Conservation (phyloP, 148 eudicot genomes). For the Selenicereus undatus region DNA sequence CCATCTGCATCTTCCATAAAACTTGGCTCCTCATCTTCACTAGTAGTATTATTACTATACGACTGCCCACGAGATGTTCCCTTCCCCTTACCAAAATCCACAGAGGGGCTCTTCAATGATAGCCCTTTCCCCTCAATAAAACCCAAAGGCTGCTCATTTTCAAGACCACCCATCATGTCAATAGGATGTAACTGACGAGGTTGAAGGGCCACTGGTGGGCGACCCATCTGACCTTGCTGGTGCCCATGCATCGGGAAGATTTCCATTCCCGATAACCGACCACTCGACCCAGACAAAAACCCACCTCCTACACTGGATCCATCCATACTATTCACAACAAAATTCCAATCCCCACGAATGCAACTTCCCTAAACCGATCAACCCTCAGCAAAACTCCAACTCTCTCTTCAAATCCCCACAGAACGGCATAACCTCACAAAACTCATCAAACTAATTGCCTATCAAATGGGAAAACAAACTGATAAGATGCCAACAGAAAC, state of each 20-base stretch:
- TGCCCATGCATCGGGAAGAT: constrained; percentile 22
- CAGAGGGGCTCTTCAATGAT: constrained; percentile 27
- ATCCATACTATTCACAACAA: constrained; percentile 29
- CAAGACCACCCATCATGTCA: constrained; percentile 29
- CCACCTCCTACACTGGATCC: constrained; percentile 28
- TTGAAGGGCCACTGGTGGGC: constrained; percentile 21
- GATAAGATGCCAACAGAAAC: constrained; percentile 9
- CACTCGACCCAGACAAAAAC: constrained; percentile 41
- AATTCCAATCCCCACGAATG: neutral
- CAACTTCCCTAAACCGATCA: constrained; percentile 9
- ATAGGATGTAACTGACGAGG: constrained; percentile 27
- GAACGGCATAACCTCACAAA: neutral
- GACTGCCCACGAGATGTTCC: constrained; percentile 27
- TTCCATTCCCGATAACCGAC: constrained; percentile 39
- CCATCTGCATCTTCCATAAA: constrained; percentile 36
- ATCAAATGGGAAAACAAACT: neutral
- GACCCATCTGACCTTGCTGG: constrained; percentile 34
- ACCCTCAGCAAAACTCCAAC: neutral
- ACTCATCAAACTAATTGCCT: constrained; percentile 10
- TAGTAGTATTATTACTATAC: constrained; percentile 25
- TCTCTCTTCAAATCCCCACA: constrained; percentile 10
- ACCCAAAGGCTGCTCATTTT: constrained; percentile 37
- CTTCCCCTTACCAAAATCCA: constrained; percentile 50
- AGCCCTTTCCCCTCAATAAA: constrained; percentile 33
- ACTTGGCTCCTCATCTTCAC: constrained; percentile 53